Base-by-base conservation (phyloP, 202 grass and related monocot species). In the Eragrostis tef region DNA sequence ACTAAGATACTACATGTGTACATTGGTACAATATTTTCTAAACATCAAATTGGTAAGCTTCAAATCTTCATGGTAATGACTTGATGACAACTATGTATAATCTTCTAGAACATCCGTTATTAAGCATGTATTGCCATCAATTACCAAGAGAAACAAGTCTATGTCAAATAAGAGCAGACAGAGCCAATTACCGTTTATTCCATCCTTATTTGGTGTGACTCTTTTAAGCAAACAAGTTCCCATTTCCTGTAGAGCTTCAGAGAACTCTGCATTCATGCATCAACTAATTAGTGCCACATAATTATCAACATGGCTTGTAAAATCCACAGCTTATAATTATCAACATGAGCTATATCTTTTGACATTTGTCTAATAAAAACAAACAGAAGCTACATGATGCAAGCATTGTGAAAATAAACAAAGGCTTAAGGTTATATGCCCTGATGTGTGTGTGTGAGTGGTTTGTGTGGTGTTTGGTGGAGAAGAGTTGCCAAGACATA, bases 171-270 rank as follows among this genome's bases (percentile, higher is more conserved):
- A 71, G 6, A 51, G 80, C 2, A 51, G 12, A 70, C 0, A 31
- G 15, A 3, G 43, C 77, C 77, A 64, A 75, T 90, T 91, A 99
- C 96, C 87, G 72, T 84, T 95, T 86, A 88, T 87, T 85, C 94
- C 96, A 45, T 99, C 96, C 78, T 99, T 86, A 78, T 95, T 93
- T 82, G 92, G 85, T 16, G 88, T 63, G 51, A 93, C 90, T 88
- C 94, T 93, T 83, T 95, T 92, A 67, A 98, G 92, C 45, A 98
- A 87, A 85, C 96, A 99, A 59, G 89, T 83, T 49, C 96, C 96
- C 88, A 99, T 93, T 89, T 99, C 96, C 79, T 86, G 67, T 34
- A 99, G 80, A 39, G 96, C 90, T 90, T 99, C 96, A 34, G 93
- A 99, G 84, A 99, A 99, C 65, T 99, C 96, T 99, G 85, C 85